Evolutionary conservation across 768 basidiomycete genomes (phyloP).

Genomic region (Lepiota venenata): DNA sequence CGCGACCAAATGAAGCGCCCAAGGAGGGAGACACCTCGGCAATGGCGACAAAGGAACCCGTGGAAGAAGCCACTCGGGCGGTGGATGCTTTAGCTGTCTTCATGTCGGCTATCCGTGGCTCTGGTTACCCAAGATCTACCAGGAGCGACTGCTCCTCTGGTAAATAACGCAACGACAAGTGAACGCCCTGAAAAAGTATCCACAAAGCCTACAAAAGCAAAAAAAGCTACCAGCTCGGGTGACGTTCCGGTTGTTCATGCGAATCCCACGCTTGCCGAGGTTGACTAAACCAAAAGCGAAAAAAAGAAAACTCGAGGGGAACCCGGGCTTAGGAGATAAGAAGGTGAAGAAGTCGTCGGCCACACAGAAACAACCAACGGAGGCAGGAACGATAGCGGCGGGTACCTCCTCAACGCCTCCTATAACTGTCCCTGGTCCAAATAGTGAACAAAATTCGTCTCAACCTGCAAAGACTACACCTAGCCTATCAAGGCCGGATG

Average conservation of each 20-base stretch:
- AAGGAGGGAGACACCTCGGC: not conserved
- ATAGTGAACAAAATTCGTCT: too few relatives aligned
- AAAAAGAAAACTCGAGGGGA: conserved; percentile 16
- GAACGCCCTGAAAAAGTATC: not conserved
- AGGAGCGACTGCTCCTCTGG: too few relatives aligned
- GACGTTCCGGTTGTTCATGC: not conserved
- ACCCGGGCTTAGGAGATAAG: conserved; percentile 1
- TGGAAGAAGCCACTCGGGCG: too few relatives aligned
- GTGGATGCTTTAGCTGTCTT: too few relatives aligned
- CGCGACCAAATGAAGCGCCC: not conserved
- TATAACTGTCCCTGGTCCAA: not conserved
- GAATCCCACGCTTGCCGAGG: not conserved
- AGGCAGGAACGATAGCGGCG: not conserved
- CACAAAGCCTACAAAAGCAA: not conserved
- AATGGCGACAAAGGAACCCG: too few relatives aligned
- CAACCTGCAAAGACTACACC: too few relatives aligned
- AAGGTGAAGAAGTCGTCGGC: conserved; percentile 6
- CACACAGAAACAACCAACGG: conserved; percentile 3
- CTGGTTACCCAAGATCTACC: too few relatives aligned
- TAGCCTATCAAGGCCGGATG: not conserved
- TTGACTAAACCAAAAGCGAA: conserved; percentile 11
- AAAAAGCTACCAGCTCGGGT: not conserved
- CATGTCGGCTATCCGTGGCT: too few relatives aligned
- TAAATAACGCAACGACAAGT: too few relatives aligned
- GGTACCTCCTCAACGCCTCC: not conserved